Percentiles rank a stretch among this genome's conserved stretches.
phyloP scores from a whole-genome alignment of 2,329 filamentous ascomycete genomes.

The Delphinella strobiligena region DNA sequence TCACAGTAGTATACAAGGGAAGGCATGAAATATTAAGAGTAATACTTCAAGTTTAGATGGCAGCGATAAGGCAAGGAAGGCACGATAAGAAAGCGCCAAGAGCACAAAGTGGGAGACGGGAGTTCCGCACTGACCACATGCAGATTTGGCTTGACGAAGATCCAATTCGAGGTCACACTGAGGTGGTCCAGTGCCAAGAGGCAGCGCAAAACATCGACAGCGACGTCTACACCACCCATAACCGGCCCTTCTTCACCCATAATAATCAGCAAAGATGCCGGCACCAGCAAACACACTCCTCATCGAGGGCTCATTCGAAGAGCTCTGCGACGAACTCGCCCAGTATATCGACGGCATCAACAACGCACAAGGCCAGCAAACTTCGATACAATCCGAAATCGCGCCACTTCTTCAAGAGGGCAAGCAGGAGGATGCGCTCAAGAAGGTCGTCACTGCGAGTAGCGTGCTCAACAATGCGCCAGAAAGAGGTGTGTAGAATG shows the following conservation, averaged over 20 bases:
- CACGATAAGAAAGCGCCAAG: too few species aligned
- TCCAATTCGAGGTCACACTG: too few species aligned
- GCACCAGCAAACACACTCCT: slow-evolving; percentile 23
- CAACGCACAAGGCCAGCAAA: slow-evolving; percentile 45
- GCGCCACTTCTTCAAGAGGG: slow-evolving; percentile 52
- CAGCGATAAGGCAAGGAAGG: too few species aligned
- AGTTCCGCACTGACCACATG: too few species aligned
- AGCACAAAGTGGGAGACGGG: too few species aligned
- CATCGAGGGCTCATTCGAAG: slow-evolving; percentile 86
- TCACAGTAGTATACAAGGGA: too few species aligned
- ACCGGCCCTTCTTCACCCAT: neutral
- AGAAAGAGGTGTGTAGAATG: slow-evolving; percentile 54
- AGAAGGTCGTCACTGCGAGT: slow-evolving; percentile 77
- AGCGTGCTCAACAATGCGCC: slow-evolving; percentile 68
- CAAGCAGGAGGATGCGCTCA: slow-evolving; percentile 54
- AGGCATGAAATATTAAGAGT: too few species aligned
- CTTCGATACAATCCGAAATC: slow-evolving; percentile 48
- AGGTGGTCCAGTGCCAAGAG: too few species aligned
- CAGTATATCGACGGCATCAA: slow-evolving; percentile 81
- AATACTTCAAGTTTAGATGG: too few species aligned
- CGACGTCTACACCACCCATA: neutral
- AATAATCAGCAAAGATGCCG: slow-evolving; percentile 6
- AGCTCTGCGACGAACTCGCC: slow-evolving; percentile 88
- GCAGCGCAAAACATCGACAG: neutral
- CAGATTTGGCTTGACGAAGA: too few species aligned